Percentiles rank a stretch among this genome's conserved stretches.
Conservation (phyloP, 148 eudicot species). For the Oxyria digyna region DNA sequence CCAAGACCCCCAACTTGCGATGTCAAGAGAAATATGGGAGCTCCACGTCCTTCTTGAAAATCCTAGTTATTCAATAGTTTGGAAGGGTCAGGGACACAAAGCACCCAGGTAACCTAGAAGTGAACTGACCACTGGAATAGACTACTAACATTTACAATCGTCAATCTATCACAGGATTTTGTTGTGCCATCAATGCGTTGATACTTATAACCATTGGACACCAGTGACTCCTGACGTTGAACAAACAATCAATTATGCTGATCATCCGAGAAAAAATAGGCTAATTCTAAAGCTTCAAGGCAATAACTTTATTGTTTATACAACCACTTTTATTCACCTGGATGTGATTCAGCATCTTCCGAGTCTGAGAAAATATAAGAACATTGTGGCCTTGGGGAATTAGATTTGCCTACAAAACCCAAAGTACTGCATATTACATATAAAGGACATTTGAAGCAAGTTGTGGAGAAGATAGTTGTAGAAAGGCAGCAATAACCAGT, state of each 20-base stretch:
- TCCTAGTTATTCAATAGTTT: constrained; percentile 32
- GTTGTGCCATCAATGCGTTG: constrained; percentile 93
- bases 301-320: background rate
- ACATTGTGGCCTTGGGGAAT: constrained; percentile 73
- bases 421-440: background rate
- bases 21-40: constrained; percentile 88
- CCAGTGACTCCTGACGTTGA: constrained; percentile 47
- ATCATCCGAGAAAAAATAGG: background rate
- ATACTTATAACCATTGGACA: constrained; percentile 43
- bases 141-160: constrained; percentile 71
- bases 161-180: constrained; percentile 67
- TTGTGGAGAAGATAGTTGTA: background rate
- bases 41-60: constrained; percentile 83
- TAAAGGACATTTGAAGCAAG: background rate
- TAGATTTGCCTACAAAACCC: constrained; percentile 42
- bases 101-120: background rate
- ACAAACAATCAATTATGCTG: background rate
- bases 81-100: background rate
- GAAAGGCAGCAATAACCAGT: constrained; percentile 41
- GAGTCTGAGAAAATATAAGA: constrained; percentile 96
- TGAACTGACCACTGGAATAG: background rate
- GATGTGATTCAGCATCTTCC: constrained; percentile 91
- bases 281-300: background rate
- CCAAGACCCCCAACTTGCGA: constrained; percentile 99
- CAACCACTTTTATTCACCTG: constrained; percentile 35